Evolutionary conservation across 805 yeast species (phyloP), one percentile per base, ranked within the genome.

Genomic region (Blastobotrys parvus): DNA sequence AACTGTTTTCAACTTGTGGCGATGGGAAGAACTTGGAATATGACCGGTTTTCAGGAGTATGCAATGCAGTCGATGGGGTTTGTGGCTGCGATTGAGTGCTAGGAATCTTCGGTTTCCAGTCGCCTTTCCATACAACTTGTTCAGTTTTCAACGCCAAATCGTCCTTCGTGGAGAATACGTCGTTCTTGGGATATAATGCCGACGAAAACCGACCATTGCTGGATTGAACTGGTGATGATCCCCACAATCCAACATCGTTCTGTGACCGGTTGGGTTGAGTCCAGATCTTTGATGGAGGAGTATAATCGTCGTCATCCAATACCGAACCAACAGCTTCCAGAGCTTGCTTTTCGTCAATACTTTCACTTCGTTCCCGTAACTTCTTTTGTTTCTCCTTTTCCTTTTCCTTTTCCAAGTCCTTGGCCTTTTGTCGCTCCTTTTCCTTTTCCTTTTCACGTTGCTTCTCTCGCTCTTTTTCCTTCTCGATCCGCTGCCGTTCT

Each of bases 21-120:
- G 48, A 43, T n/a, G 53, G 53, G 47, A 47, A 41, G 39, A 45
- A 42, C 27, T 38, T 22, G 25, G 43, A 45, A 16, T 22, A 38
- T 23, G 21, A 37, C 8, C 45, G 43, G 8, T 34, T 19, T 16
- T 23, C 29, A 4, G 38, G 30, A 4, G 47, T 30, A 25, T 19
- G 36, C 13, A 38, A 31, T 17, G 27, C 17, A 8, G 36, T 36
- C 15, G 38, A 20, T 22, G 41, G 32, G 17, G 38, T 30, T 3
- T 31, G 32, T 35, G 41, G 38, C 21, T 32, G 35, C 4, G 35
- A 32, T 20, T 32, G 35, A 6, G 35, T 8, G 4, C 10, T 16
- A 17, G 35, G 6, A 13, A 8, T 15, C 21, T 32, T 15, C 21
- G 35, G 35, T 11, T 11, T 25, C 29, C 29, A 25, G 11, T 25